A percentile compares a stretch with the other conserved stretches of the same genome.
Evolutionary conservation across 495 filamentous ascomycete genomes (phyloP).

Genomic region (Lophiostoma macrostomum): DNA sequence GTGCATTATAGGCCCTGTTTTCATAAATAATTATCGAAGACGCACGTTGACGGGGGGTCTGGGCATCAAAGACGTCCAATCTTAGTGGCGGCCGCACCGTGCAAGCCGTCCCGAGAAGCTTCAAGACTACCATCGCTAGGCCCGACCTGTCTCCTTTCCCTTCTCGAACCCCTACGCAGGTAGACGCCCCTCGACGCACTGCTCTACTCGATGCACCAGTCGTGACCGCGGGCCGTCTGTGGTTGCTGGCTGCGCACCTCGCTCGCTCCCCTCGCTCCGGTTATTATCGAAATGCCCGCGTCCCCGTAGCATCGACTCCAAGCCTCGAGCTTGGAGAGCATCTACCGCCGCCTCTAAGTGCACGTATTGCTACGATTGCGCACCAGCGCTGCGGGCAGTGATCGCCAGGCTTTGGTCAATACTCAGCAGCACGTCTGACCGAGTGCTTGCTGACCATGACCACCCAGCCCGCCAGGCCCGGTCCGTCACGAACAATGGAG

Average conservation of each 20-base stretch:
- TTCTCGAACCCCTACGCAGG: not conserved
- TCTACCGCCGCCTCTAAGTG: slow-evolving; percentile 8
- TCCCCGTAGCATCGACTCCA: slow-evolving; percentile 30
- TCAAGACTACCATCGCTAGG: slow-evolving; percentile 10
- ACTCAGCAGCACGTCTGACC: not conserved
- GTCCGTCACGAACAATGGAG: slow-evolving; percentile 32
- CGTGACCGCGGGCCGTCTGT: slow-evolving; percentile 1
- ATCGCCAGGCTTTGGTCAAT: slow-evolving; percentile 15
- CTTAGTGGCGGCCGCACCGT: slow-evolving; percentile 21
- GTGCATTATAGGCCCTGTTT: slow-evolving; percentile 22
- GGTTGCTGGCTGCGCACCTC: slow-evolving; percentile 6
- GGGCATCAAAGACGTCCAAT: slow-evolving; percentile 28
- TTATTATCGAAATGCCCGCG: slow-evolving; percentile 25
- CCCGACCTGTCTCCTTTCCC: not conserved
- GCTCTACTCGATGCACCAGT: slow-evolving; percentile 16
- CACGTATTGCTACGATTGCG: not conserved
- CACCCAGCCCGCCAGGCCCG: slow-evolving; percentile 21
- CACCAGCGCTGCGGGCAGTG: not conserved
- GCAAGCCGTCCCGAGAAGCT: slow-evolving; percentile 19
- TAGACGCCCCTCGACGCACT: not conserved
- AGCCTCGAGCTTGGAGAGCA: slow-evolving; percentile 35
- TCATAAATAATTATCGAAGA: slow-evolving; percentile 26
- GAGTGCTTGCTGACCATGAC: slow-evolving; percentile 26
- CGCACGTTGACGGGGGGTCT: slow-evolving; percentile 20
- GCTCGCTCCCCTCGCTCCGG: slow-evolving; percentile 13